Conservation (phyloP, 2,329 filamentous ascomycete species). For the Diaporthe sp. region DNA sequence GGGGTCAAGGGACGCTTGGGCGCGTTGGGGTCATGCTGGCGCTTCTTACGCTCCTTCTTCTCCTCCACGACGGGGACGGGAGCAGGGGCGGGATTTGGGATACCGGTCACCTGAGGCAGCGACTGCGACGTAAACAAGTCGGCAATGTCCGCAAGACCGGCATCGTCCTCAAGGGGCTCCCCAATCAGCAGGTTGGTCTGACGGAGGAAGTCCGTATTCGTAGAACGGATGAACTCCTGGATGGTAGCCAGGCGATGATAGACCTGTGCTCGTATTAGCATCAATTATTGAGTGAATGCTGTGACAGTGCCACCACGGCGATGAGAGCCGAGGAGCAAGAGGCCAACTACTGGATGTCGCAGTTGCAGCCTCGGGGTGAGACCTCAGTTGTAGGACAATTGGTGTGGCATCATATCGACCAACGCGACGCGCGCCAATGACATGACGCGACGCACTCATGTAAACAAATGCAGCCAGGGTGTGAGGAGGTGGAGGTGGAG, state of each 20-base stretch:
- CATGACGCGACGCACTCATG: slow-evolving; percentile 24
- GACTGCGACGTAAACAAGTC: slow-evolving; percentile 29
- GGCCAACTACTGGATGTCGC: not conserved
- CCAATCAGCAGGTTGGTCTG: slow-evolving; percentile 88
- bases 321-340: not conserved
- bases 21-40: slow-evolving; percentile 89
- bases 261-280: slow-evolving; percentile 65
- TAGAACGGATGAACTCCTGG: slow-evolving; percentile 81
- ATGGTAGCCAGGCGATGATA: slow-evolving; percentile 84
- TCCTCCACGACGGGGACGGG: slow-evolving; percentile 67
- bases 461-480: slow-evolving; percentile 36
- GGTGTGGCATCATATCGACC: not conserved
- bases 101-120: slow-evolving; percentile 55
- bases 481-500: not conserved
- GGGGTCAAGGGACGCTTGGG: slow-evolving; percentile 95
- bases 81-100: slow-evolving; percentile 55
- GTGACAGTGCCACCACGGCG: not conserved
- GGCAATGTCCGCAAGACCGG: slow-evolving; percentile 44
- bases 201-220: slow-evolving; percentile 87
- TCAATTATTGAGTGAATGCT: not conserved
- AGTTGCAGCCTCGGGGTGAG: not conserved
- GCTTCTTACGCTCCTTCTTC: slow-evolving; percentile 93
- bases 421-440: slow-evolving; percentile 22
- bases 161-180: slow-evolving; percentile 66
- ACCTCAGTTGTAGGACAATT: not conserved